These are phyloP conservation scores for Stemphylium vesicarium DNA, from an alignment of 2,329 filamentous ascomycete species.

Conservation along the genomic window DNA sequence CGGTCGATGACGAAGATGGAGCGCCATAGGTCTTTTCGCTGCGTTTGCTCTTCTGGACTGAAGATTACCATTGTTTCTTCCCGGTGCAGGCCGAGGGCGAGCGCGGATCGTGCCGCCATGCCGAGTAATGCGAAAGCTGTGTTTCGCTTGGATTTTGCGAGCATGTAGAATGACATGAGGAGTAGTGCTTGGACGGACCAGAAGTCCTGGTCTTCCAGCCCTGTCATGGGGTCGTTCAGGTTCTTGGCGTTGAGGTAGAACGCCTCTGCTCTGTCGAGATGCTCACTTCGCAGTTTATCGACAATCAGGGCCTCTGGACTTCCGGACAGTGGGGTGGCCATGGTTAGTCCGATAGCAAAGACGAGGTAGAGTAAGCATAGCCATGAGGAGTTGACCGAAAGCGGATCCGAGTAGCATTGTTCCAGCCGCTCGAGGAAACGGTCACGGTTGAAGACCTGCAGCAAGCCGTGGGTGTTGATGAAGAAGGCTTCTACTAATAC, in stretches of 20 bases:
- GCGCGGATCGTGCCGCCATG: conserved; percentile 66
- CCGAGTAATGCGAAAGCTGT: conserved; percentile 68
- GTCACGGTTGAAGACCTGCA: conserved; percentile 65
- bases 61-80: conserved; percentile 65
- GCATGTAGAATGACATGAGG: conserved; percentile 69
- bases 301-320: conserved; percentile 60
- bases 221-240: conserved; percentile 55
- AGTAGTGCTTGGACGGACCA: conserved; percentile 70
- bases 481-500: conserved; percentile 67
- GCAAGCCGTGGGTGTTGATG: conserved; percentile 66
- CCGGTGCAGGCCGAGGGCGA: conserved; percentile 67
- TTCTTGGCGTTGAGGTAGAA: conserved; percentile 67
- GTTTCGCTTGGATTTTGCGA: conserved; percentile 67
- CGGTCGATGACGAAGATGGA: conserved; percentile 70
- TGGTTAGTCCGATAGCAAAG: conserved; percentile 67
- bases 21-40: conserved; percentile 67
- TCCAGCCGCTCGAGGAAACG: conserved; percentile 59
- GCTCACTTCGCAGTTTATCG: conserved; percentile 57
- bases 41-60: conserved; percentile 52
- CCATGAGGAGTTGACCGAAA: conserved; percentile 58
- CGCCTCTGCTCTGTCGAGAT: conserved; percentile 63
- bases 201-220: conserved; percentile 68
- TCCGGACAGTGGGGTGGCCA: conserved; percentile 61
- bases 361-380: conserved; percentile 68
- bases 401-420: conserved; percentile 62